Evolutionary conservation across 257 asterid genomes (phyloP).

Genomic region (Apocynum venetum): DNA sequence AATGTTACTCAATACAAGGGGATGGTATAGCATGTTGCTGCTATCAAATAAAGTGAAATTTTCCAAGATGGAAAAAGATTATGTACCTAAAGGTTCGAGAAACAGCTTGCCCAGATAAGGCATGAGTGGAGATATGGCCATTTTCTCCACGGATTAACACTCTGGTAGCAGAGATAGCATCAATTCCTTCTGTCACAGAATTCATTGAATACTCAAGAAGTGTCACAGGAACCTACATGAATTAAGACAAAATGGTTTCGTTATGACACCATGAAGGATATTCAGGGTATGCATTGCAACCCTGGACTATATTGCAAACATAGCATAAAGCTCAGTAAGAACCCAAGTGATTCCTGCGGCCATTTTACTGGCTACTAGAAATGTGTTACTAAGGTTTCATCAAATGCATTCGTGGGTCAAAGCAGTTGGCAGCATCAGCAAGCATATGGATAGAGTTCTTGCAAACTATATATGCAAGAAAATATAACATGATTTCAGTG

Average conservation of each 20-base stretch:
- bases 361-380: background rate
- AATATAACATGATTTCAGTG: background rate
- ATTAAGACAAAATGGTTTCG: background rate
- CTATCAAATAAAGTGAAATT: background rate
- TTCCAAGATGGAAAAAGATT: background rate
- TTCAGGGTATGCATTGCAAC: background rate
- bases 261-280: background rate
- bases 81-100: conserved; percentile 74
- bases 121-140: conserved; percentile 51
- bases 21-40: background rate
- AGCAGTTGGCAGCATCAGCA: background rate
- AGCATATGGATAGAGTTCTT: background rate
- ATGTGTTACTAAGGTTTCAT: background rate
- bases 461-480: background rate
- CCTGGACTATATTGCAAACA: background rate
- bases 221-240: conserved; percentile 62
- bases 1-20: background rate
- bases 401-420: background rate
- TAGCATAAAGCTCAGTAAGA: background rate
- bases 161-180: conserved; percentile 85
- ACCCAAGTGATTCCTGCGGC: background rate
- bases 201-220: conserved; percentile 78
- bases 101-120: conserved; percentile 53
- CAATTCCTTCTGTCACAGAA: conserved; percentile 89
- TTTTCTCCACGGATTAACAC: conserved; percentile 71